Conservation (phyloP, 306 rosid species). For the Lathyrus sativus region DNA sequence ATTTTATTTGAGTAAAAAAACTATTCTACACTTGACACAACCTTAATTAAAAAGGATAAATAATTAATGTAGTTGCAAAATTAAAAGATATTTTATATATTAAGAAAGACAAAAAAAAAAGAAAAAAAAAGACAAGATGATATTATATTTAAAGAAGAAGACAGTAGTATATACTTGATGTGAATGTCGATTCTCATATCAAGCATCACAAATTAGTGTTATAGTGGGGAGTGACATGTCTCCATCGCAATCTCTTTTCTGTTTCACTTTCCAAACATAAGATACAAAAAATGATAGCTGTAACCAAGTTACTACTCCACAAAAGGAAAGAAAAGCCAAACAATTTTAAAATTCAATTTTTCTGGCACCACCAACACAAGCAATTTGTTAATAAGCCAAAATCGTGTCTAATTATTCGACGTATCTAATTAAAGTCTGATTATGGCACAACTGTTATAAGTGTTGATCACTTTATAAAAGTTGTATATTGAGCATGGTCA, state of each 20-base stretch:
- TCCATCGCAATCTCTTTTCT: constrained; percentile 29
- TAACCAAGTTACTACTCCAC: constrained; percentile 45
- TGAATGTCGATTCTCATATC: constrained; percentile 41
- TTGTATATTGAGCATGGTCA: constrained; percentile 1
- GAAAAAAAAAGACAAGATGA: too few species aligned
- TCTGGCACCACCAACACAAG: constrained; percentile 27
- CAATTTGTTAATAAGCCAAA: constrained; percentile 35
- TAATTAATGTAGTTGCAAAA: too few species aligned
- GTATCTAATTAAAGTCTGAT: constrained; percentile 16
- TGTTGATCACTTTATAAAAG: constrained; percentile 16
- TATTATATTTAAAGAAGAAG: too few species aligned
- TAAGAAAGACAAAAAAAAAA: too few species aligned
- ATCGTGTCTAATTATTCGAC: not conserved
- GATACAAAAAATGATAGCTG: constrained; percentile 60
- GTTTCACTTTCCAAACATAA: constrained; percentile 32
- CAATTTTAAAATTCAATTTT: constrained; percentile 3
- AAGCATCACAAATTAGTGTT: constrained; percentile 35
- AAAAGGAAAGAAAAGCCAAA: constrained; percentile 39
- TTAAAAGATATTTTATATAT: too few species aligned
- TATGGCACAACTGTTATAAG: constrained; percentile 24
- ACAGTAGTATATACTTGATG: constrained; percentile 5
- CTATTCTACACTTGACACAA: too few species aligned
- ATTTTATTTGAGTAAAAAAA: too few species aligned
- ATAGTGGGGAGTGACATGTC: constrained; percentile 46
- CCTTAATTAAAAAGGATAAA: too few species aligned